Evolutionary conservation across 495 filamentous ascomycete species (phyloP), one percentile per base, ranked within the genome.

Genomic region (Rostrohypoxylon terebratum): DNA sequence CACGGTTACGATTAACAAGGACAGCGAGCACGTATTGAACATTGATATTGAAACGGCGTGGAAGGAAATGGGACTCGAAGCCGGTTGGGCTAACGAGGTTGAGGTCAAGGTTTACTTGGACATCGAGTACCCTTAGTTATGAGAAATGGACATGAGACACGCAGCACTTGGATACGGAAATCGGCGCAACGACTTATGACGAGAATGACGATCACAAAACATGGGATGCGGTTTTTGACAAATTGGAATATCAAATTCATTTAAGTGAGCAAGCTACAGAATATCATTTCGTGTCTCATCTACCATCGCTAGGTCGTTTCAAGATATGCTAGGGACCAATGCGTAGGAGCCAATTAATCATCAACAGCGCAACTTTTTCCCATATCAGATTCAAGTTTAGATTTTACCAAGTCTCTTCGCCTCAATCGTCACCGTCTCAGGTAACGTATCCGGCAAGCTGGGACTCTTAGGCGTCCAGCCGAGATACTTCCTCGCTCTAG

Each of bases 51-150:
- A 90, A 63, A 80, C 77, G 34, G 96, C 96, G 2, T 98, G 94
- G 93, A 88, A 87, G 25, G 87, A 90, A 69, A 85, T 94, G 85
- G 87, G 85, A 0, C 79, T 96, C 42, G 76, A 89, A 66, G 83
- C 87, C 42, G 90, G 92, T 16, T 97, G 93, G 92, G 91, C 89
- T 53, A 97, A 97, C 72, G 94, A 98, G 77, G 87, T 93, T 33
- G 83, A 86, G 42, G 84, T 97, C 18, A 89, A 92, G 78, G 79
- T 97, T 9, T 91, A 83, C 66, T 83, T 87, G 51, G 76, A 78
- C 40, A 69, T 71, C 10, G 76, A 78, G 21, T 38, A 78, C 55
- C 68, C 60, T 14, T 78, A 36, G 72, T 71, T 33, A 58, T 59
- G 38, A 8, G 40, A 20, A 31, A 48, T 1, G 13, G 38, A 45